These are phyloP conservation scores for Podospora pseudopauciseta DNA, from an alignment of 495 filamentous ascomycete species.

Conservation along the genomic window DNA sequence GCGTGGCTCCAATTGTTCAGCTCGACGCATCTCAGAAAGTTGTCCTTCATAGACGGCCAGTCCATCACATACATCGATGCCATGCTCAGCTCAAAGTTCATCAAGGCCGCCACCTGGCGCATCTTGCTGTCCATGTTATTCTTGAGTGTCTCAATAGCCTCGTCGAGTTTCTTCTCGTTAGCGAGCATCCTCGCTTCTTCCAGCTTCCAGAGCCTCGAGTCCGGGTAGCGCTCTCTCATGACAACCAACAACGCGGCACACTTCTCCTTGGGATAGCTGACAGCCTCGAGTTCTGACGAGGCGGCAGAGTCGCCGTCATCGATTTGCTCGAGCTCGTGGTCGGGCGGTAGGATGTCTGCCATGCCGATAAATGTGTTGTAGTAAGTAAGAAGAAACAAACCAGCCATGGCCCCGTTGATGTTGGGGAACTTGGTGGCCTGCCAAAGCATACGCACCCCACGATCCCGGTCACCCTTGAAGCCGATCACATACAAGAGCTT, in stretches of 20 bases:
- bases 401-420: constrained; percentile 87
- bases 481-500: constrained; percentile 84
- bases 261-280: constrained; percentile 68
- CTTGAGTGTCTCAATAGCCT: constrained; percentile 61
- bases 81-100: constrained; percentile 80
- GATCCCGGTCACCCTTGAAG: constrained; percentile 84
- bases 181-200: constrained; percentile 83
- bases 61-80: constrained; percentile 73
- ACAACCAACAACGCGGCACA: constrained; percentile 64
- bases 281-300: constrained; percentile 40
- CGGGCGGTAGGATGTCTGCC: constrained; percentile 78
- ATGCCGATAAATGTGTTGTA: constrained; percentile 84
- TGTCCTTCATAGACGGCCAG: constrained; percentile 65
- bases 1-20: constrained; percentile 90
- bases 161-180: constrained; percentile 62
- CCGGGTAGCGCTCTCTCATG: constrained; percentile 76
- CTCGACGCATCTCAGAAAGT: constrained; percentile 73
- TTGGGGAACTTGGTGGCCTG: constrained; percentile 83
- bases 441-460: constrained; percentile 85
- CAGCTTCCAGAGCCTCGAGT: constrained; percentile 80
- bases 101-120: constrained; percentile 77
- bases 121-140: constrained; percentile 63
- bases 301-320: constrained; percentile 27
- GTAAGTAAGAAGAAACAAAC: constrained; percentile 73
- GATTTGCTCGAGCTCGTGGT: constrained; percentile 47